A percentile compares a stretch with the other conserved stretches of the same genome.
Evolutionary conservation across 2,329 filamentous ascomycete species (phyloP).

Genomic region (Tolypocladium guangdongense): DNA sequence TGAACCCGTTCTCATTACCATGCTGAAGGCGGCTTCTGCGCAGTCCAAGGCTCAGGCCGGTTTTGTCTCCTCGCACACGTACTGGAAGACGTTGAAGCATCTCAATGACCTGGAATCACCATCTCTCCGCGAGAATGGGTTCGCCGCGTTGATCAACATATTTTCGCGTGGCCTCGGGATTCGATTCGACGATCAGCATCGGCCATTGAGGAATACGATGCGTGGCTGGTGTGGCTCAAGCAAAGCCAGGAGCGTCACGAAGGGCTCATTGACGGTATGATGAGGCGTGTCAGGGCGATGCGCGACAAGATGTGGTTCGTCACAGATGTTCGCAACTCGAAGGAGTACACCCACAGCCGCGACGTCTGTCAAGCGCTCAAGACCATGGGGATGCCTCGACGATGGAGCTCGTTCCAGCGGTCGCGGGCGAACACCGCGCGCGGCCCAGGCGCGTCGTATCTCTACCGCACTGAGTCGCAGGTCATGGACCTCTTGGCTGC

Average conservation of each 20-base stretch:
- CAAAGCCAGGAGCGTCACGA: constrained; percentile 73
- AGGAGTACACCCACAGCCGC: constrained; percentile 74
- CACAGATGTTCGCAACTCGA: constrained; percentile 84
- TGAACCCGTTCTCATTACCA: constrained; percentile 51
- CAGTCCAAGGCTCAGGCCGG: constrained; percentile 71
- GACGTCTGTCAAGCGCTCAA: constrained; percentile 82
- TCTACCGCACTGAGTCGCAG: constrained; percentile 74
- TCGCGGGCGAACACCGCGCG: constrained; percentile 36
- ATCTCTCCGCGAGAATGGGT: constrained; percentile 55
- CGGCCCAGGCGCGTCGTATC: constrained; percentile 45
- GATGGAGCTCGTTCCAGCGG: constrained; percentile 39
- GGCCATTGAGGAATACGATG: constrained; percentile 68
- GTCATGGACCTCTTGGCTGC: constrained; percentile 82
- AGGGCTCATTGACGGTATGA: constrained; percentile 61
- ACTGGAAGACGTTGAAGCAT: constrained; percentile 73
- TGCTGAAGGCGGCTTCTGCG: constrained; percentile 66
- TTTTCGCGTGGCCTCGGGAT: constrained; percentile 60
- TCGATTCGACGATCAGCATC: constrained; percentile 58
- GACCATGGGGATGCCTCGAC: constrained; percentile 67
- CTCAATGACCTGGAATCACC: constrained; percentile 52
- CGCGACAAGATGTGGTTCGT: constrained; percentile 99
- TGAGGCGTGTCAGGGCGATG: constrained; percentile 60
- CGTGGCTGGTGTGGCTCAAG: constrained; percentile 74
- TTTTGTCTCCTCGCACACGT: constrained; percentile 73
- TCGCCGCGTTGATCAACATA: constrained; percentile 61